Evolutionary conservation across 768 basidiomycete genomes (phyloP), one percentile per base, ranked within the genome.

Genomic region (Phaffia australis): DNA sequence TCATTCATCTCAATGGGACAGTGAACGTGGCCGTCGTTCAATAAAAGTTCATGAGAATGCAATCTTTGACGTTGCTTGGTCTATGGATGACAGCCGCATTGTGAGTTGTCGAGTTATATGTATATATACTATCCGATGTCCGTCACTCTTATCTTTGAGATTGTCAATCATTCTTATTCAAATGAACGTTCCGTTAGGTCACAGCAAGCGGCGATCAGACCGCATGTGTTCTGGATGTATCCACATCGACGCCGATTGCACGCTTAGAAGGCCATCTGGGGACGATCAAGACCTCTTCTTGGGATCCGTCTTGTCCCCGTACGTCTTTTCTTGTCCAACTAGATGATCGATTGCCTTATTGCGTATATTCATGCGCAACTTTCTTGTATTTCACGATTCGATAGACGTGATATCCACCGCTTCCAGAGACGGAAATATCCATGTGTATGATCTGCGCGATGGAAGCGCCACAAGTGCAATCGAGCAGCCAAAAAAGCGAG

Each of bases 21-120:
- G 65, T 16, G 21, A 42, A 6, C n/a, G 21, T 47, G 30, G 35
- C 14, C 19, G 8, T 7, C 29, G 60, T 14, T 50, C 23, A 51
- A 19, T 25, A 2, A 65, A 64, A 11, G 67, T 72, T 2, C 75
- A 75, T 61, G 59, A 70, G 29, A 75, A 74, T 60, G 73, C 75
- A n/a, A 67, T 75, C 29, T 75, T 74, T 63, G 74, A 75, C 65
- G 15, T 75, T 16, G n/a, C 32, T 9, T 75, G 73, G 74, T 70
- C 70, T n/a, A 9, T 57, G 6, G 71, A 74, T 65, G 75, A 75
- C 56, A 2, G 29, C 1, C 46, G 56, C 0, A 64, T 74, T 51
- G 72, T 72, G 23, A 35, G 74, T 65, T 0, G 23, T 18, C 27
- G 25, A 18, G 30, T 9, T 47, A 23, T 21, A 1, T 42, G 2